Evolutionary conservation across 2,329 filamentous ascomycete genomes (phyloP), one percentile per base, ranked within the genome.

Genomic region (Exophiala spinifera): DNA sequence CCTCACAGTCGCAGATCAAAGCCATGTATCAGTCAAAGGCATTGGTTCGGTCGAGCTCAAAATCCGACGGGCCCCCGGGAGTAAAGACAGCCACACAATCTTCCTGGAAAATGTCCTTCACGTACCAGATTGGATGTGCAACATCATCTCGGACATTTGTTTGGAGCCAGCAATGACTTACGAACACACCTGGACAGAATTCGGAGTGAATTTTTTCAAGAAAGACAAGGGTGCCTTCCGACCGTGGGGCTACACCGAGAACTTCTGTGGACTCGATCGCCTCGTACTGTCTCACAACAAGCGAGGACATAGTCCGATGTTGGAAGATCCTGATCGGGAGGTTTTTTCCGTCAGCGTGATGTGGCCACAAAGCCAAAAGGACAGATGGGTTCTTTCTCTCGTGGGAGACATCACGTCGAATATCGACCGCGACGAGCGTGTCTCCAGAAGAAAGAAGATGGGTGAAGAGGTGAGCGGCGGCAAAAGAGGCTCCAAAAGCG

Each of bases 101-200:
- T 49, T 59, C 14, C 56, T 71, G 11, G 61, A 71, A 17, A 63
- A 67, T 51, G 69, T 71, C 37, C 58, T 70, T 40, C 67, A 71
- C 56, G 66, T 68, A 49, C 69, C 69, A 1, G 64, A 64, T 33
- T 68, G 68, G 45, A 45, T 69, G 14, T 71, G 68, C 45, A 71
- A 71, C 40, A 62, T 65, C 37, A 46, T 64, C 37, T 64, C 63
- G 11, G 61, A 64, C 49, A 39, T 56, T 13, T 60, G 53, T 15
- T 64, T 64, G 33, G 21, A 46, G 4, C 57, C 53, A 8, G 36
- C 33, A 5, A 21, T 51, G 11, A 48, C 46, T 5, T 61, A 62
- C 48, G 61, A 65, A 33, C 63, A 65, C 40, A 60, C 52, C 8
- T 65, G 62, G 62, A 59, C 53, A 10, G 49, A 59, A 25, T 53